These are phyloP conservation scores for Lepiota brunneoincarnata DNA, from an alignment of 768 basidiomycete species.

Conservation along the genomic window DNA sequence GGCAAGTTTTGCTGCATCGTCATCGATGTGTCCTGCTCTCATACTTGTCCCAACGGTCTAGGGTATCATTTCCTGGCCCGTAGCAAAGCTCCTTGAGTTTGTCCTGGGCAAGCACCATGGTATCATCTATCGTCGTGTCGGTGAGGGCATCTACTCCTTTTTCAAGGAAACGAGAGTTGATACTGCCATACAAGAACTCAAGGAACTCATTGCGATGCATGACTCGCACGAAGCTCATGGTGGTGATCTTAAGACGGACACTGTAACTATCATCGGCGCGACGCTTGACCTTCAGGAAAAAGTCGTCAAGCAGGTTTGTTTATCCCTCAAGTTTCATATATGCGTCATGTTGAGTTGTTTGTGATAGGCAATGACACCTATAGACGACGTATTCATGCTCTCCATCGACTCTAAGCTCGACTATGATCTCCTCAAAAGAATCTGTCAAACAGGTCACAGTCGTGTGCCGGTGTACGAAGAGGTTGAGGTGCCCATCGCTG, in stretches of 20 bases:
- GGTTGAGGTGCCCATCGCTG: constrained; percentile 54
- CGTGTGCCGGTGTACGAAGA: constrained; percentile 83
- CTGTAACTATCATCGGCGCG: constrained; percentile 86
- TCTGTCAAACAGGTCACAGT: constrained; percentile 79
- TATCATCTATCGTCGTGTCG: constrained; percentile 55
- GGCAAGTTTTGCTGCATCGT: constrained; percentile 34
- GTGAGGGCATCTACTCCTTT: too few relatives aligned
- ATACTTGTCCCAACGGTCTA: constrained; percentile 21
- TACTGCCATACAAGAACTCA: constrained; percentile 54
- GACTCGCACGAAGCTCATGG: constrained; percentile 68
- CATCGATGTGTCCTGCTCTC: constrained; percentile 7
- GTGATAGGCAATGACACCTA: constrained; percentile 75
- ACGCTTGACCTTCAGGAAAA: constrained; percentile 90
- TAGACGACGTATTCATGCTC: constrained; percentile 81
- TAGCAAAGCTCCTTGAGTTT: constrained; percentile 78
- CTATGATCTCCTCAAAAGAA: constrained; percentile 72
- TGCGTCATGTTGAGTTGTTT: neutral
- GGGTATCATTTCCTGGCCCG: constrained; percentile 81
- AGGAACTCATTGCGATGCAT: constrained; percentile 90
- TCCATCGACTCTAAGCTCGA: constrained; percentile 82
- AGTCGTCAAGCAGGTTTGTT: constrained; percentile 62
- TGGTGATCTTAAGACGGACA: constrained; percentile 84
- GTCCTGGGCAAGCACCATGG: constrained; percentile 83
- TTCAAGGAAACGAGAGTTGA: neutral
- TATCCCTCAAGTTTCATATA: neutral